Evolutionary conservation across 106 monocot species (phyloP).

Genomic region (Gastrodia elata): DNA sequence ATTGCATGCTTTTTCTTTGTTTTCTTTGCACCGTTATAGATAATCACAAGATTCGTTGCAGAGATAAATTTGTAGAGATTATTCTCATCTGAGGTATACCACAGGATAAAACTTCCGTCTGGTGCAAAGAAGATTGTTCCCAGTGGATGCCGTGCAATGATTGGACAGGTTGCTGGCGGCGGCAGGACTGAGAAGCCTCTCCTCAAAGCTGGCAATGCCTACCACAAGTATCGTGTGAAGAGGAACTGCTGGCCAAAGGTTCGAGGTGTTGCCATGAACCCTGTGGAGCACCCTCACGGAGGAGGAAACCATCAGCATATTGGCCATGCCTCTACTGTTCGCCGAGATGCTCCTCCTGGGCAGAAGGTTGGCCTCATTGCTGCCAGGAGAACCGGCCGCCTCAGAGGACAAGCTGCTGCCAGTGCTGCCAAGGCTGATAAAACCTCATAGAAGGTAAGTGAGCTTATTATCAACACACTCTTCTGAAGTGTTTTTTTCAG

Average conservation of each 20-base stretch:
- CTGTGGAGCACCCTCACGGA: constrained; percentile 63
- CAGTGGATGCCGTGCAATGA: constrained; percentile 27
- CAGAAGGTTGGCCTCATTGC: constrained; percentile 59
- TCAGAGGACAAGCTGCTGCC: constrained; percentile 46
- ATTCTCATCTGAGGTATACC: no score
- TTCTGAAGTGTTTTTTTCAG: no score
- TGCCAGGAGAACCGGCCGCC: constrained; percentile 54
- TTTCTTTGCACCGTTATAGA: no score
- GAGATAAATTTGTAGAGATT: no score
- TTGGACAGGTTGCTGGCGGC: constrained; percentile 27
- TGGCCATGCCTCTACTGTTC: constrained; percentile 45
- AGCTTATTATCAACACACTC: no score
- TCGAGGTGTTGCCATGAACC: constrained; percentile 63
- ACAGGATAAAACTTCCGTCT: constrained; percentile 24
- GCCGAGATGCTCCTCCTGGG: constrained; percentile 47
- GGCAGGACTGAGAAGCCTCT: constrained; percentile 38
- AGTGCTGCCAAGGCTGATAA: constrained; percentile 33
- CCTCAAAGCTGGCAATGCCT: constrained; percentile 38
- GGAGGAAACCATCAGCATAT: constrained; percentile 67
- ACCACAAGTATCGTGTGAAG: constrained; percentile 54
- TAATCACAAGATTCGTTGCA: no score
- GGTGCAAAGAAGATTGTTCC: constrained; percentile 28
- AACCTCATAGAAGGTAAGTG: no score
- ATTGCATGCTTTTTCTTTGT: no score
- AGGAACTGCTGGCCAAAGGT: constrained; percentile 70